Evolutionary conservation across 2,329 filamentous ascomycete genomes (phyloP).

Genomic region (Tolypocladium tropicale): DNA sequence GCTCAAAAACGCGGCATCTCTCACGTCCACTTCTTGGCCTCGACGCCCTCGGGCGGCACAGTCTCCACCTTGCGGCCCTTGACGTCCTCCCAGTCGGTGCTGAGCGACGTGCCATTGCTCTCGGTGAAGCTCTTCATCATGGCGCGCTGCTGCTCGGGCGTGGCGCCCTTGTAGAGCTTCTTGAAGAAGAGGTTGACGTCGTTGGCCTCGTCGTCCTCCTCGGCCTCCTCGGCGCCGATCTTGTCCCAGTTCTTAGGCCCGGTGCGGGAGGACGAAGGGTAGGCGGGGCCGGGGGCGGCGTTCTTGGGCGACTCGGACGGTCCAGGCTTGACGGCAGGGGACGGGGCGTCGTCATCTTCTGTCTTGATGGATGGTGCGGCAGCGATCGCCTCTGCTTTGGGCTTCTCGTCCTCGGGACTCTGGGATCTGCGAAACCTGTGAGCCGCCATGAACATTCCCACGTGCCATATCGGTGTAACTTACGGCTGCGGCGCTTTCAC

Average conservation of each 20-base stretch:
- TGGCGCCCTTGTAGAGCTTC: slow-evolving; percentile 67
- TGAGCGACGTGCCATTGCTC: slow-evolving; percentile 86
- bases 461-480: not conserved
- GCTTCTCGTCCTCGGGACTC: not conserved
- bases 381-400: not conserved
- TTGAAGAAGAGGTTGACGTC: slow-evolving; percentile 82
- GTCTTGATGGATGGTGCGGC: not conserved
- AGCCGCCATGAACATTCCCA: not conserved
- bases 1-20: not conserved
- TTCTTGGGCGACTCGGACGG: not conserved
- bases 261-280: slow-evolving; percentile 76
- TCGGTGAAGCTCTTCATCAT: slow-evolving; percentile 98
- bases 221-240: slow-evolving; percentile 45
- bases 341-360: not conserved
- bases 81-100: slow-evolving; percentile 86
- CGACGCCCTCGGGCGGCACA: slow-evolving; percentile 64
- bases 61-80: slow-evolving; percentile 61
- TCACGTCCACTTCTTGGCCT: slow-evolving; percentile 58
- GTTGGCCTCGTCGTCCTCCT: slow-evolving; percentile 48
- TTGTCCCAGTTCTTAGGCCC: slow-evolving; percentile 93
- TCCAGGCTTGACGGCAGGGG: slow-evolving; percentile 1
- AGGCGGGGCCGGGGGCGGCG: slow-evolving; percentile 38
- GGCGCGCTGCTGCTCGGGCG: slow-evolving; percentile 72
- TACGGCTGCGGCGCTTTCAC: not conserved
- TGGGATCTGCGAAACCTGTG: not conserved